Evolutionary conservation across 257 asterid genomes (phyloP), one percentile per base, ranked within the genome.

Genomic region (Osmanthus fragrans): DNA sequence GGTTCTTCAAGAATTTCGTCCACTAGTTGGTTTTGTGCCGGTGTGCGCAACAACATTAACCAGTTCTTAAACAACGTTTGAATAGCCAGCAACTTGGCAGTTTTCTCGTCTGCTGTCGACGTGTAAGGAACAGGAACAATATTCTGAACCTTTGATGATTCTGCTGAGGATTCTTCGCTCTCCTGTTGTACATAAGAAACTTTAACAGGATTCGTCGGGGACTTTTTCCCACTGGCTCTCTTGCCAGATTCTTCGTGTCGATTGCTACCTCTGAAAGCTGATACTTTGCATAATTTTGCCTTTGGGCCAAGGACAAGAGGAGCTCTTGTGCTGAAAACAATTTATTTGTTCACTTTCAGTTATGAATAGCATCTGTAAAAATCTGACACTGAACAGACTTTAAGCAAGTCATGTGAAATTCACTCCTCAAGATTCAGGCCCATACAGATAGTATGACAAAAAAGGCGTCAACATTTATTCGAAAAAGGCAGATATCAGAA

Each of bases 111-210:
- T 72, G 85, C 77, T 79, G 80, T 88, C 40, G 85, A 79, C 37
- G 96, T 58, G 80, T 79, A 88, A 77, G 94, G 86, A 79, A 85
- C 77, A n/a, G 94, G 93, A 78, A 77, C 86, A 76, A 63, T 82
- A 78, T 87, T 81, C 75, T 86, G 87, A 37, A 87, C 89, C 81
- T 86, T 87, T 27, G 91, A 75, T 75, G 96, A 86, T 72, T 89
- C 97, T 45, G 82, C 82, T n/a, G 79, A 76, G 47, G 93, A 79
- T 76, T 86, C 91, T 81, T 91, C 92, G 71, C 88, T 82, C 82
- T 91, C 92, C 73, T 88, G 89, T 70, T 92, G 91, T 78, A 88
- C 87, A 87, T 85, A 90, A 78, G 96, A 84, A 84, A 92, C 86
- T 75, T 87, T 87, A 67, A 89, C 83, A 60, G 90, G 87, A 15